phyloP scores from a whole-genome alignment of 2,329 filamentous ascomycete species.

The Macrophomina tecta region DNA sequence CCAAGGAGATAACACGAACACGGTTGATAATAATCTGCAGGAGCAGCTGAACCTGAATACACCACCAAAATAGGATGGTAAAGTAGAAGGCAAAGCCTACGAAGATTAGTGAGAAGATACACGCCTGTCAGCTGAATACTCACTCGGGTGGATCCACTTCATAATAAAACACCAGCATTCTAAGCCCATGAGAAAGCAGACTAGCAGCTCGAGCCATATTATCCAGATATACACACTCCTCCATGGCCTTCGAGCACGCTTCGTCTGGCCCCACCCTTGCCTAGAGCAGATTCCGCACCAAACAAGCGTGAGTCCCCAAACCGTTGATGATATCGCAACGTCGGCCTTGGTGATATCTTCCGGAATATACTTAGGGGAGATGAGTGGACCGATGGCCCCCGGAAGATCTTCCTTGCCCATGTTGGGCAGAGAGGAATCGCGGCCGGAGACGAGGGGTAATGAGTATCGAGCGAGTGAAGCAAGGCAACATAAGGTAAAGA shows the following conservation, averaged over 20 bases:
- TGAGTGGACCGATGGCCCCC: constrained; percentile 34
- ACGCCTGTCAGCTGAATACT: constrained; percentile 9
- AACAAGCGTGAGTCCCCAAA: constrained; percentile 40
- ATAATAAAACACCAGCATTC: constrained; percentile 46
- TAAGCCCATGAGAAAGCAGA: constrained; percentile 51
- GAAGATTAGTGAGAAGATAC: background rate
- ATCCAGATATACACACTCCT: constrained; percentile 54
- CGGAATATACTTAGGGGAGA: constrained; percentile 33
- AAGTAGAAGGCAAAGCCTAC: constrained; percentile 44
- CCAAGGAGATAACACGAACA: constrained; percentile 44
- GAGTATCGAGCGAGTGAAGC: no score
- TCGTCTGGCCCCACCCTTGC: constrained; percentile 40
- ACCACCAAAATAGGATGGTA: constrained; percentile 43
- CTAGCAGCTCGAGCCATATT: constrained; percentile 55
- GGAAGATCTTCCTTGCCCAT: background rate
- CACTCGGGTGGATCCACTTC: constrained; percentile 43
- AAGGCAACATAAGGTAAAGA: no score
- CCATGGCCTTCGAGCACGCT: constrained; percentile 36
- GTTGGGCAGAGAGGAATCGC: no score
- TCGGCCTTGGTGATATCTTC: constrained; percentile 40
- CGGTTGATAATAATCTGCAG: constrained; percentile 51
- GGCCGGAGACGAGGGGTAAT: no score
- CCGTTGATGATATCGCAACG: constrained; percentile 39
- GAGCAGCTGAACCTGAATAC: constrained; percentile 46
- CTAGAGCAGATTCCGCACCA: constrained; percentile 40